phyloP scores from a whole-genome alignment of 106 monocot genomes.

The Acorus calamus region DNA sequence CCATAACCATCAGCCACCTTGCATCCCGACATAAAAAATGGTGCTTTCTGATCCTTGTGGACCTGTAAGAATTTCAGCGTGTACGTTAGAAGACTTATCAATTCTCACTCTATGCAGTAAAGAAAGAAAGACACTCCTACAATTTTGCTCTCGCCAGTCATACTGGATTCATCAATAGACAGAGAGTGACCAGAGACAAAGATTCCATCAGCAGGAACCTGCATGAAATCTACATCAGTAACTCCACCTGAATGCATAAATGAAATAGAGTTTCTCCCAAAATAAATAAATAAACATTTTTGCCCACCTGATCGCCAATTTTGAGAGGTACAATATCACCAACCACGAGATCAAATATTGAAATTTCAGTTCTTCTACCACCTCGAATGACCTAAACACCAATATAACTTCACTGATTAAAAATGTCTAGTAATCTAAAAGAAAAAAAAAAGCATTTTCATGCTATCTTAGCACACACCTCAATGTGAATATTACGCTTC shows the following conservation, averaged over 20 bases:
- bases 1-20: slow-evolving; percentile 97
- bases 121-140: slow-evolving; percentile 1
- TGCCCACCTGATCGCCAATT: slow-evolving; percentile 46
- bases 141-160: slow-evolving; percentile 58
- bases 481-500: too few species aligned
- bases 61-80: slow-evolving; percentile 28
- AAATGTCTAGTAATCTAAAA: not conserved
- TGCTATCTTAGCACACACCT: too few species aligned
- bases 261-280: not conserved
- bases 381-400: slow-evolving; percentile 47
- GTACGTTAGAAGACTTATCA: too few species aligned
- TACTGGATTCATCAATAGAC: slow-evolving; percentile 55
- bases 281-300: not conserved
- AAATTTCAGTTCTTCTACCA: slow-evolving; percentile 63
- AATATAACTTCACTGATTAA: not conserved
- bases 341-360: slow-evolving; percentile 87
- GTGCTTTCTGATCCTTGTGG: slow-evolving; percentile 69
- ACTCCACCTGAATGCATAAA: not conserved
- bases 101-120: too few species aligned
- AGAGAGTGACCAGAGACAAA: slow-evolving; percentile 53
- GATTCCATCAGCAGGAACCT: slow-evolving; percentile 69
- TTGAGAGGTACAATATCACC: slow-evolving; percentile 80
- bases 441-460: not conserved
- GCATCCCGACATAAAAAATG: slow-evolving; percentile 99
- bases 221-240: not conserved